Percentiles rank a stretch among this genome's conserved stretches.
These are phyloP conservation scores for Rubia balearica DNA, from an alignment of 305 asterid species.

Conservation along the genomic window DNA sequence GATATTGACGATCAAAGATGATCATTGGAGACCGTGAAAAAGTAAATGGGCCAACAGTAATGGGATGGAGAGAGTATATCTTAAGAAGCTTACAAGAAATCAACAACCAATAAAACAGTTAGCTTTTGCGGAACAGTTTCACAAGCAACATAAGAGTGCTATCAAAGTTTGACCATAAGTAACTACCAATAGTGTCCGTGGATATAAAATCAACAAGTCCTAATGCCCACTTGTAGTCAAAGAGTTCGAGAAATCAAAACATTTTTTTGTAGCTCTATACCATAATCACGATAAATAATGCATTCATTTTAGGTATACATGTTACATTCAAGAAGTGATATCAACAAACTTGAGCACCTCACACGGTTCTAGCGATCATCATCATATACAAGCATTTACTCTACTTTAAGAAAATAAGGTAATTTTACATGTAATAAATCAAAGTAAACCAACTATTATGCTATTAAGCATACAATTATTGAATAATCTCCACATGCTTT, in stretches of 20 bases:
- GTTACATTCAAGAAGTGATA: neutral
- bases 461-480: neutral
- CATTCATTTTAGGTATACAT: neutral
- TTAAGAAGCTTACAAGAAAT: neutral
- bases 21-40: too few species aligned
- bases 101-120: neutral
- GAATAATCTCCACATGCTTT: neutral
- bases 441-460: neutral
- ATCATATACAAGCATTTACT: neutral
- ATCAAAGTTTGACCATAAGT: neutral
- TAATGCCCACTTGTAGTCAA: neutral
- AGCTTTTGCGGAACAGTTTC: slow-evolving; percentile 13
- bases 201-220: too few species aligned
- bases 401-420: neutral
- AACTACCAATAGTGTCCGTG: neutral
- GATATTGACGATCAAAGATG: too few species aligned
- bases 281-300: neutral
- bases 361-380: neutral
- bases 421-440: neutral
- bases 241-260: neutral
- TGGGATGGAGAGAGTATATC: too few species aligned
- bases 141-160: slow-evolving; percentile 16
- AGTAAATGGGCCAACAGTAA: too few species aligned
- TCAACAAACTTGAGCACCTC: neutral
- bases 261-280: neutral